These are phyloP conservation scores for Leccinellum luteum DNA, from an alignment of 768 basidiomycete species.

Conservation along the genomic window DNA sequence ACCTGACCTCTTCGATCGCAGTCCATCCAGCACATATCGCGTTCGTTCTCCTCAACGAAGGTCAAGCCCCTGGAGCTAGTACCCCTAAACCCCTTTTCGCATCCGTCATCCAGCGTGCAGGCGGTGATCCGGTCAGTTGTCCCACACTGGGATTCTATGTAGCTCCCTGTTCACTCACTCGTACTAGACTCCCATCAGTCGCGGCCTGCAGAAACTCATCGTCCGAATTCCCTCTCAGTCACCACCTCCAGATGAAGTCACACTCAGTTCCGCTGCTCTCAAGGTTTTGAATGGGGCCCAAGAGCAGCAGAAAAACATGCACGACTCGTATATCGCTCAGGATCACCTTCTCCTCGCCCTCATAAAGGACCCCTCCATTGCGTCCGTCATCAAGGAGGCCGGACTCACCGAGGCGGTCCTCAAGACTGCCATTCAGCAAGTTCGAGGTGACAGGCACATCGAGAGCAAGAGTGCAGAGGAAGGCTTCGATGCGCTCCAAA, in stretches of 20 bases:
- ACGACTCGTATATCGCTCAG: slow-evolving; percentile 90
- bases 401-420: slow-evolving; percentile 67
- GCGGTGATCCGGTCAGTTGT: slow-evolving; percentile 72
- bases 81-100: slow-evolving; percentile 63
- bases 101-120: slow-evolving; percentile 76
- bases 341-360: slow-evolving; percentile 89
- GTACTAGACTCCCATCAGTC: slow-evolving; percentile 54
- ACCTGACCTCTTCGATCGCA: slow-evolving; percentile 25
- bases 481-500: slow-evolving; percentile 89
- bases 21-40: slow-evolving; percentile 85
- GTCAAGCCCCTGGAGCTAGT: slow-evolving; percentile 36
- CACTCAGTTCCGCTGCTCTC: slow-evolving; percentile 52
- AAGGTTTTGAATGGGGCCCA: slow-evolving; percentile 77
- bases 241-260: slow-evolving; percentile 81
- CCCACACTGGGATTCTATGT: background rate
- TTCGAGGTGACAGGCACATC: slow-evolving; percentile 80
- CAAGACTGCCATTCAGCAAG: slow-evolving; percentile 74
- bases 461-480: slow-evolving; percentile 87
- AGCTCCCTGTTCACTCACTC: background rate
- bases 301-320: slow-evolving; percentile 75
- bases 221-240: slow-evolving; percentile 81
- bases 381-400: slow-evolving; percentile 70
- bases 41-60: slow-evolving; percentile 75
- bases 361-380: slow-evolving; percentile 67
- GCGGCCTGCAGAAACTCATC: slow-evolving; percentile 71